Percentiles rank a stretch among this genome's conserved stretches.
phyloP scores from a whole-genome alignment of 305 asterid species.

The Solanum aculeatissimum region DNA sequence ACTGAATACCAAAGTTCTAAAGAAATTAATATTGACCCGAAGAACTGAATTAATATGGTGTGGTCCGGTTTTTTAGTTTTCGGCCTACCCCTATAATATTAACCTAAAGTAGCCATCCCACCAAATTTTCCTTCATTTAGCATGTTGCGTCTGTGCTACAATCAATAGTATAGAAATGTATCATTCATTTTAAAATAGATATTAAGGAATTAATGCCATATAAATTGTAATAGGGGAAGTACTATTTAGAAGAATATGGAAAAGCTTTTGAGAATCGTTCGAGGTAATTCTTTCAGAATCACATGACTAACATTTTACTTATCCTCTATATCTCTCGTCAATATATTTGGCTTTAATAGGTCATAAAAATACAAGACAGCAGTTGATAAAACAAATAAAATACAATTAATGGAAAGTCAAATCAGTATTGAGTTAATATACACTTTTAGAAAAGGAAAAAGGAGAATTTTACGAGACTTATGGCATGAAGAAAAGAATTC shows the following conservation, averaged over 20 bases:
- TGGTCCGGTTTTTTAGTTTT: neutral
- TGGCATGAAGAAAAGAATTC: neutral
- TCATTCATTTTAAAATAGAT: neutral
- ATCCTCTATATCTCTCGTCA: no score
- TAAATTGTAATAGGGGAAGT: neutral
- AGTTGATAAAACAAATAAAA: no score
- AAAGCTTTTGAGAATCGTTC: no score
- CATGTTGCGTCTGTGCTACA: neutral
- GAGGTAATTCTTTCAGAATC: no score
- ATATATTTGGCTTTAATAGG: no score
- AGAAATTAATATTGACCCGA: neutral
- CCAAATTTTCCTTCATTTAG: neutral
- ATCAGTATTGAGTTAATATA: neutral
- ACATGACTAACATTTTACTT: no score
- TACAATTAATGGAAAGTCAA: neutral
- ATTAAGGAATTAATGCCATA: neutral
- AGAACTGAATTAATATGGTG: neutral
- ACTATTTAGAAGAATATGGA: neutral
- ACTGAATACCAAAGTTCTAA: neutral
- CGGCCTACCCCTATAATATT: neutral
- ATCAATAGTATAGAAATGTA: neutral
- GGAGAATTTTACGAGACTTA: neutral
- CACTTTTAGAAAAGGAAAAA: neutral
- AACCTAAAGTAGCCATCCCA: neutral
- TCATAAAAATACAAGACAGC: no score